Base-by-base conservation (phyloP, 148 eudicot species). In the Nepenthes mirabilis region DNA sequence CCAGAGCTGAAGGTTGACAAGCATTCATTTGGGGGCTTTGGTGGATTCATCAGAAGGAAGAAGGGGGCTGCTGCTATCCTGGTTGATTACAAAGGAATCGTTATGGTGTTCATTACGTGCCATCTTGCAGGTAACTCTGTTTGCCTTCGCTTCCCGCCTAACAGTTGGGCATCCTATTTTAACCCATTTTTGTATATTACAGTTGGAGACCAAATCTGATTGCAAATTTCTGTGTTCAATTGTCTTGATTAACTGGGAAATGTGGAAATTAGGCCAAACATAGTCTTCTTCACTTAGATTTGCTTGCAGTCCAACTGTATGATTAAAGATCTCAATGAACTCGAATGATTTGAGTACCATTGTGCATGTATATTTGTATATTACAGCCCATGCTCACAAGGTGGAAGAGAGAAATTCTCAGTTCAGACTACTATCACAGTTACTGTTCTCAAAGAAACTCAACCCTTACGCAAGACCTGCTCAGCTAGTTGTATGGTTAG, bases 31-130 rank as follows among this genome's bases (percentile, higher is more conserved):
- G 74, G 79, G 6, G 84, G 81, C 2, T 74, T 57, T 57, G 81
- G 81, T 49, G 79, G 81, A 48, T 49, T 80, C 56, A 65, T 74
- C 5, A 62, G 84, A 40, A 71, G 81, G 60, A 80, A 80, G 60
- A 77, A 80, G 63, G 84, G 84, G 37, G 84, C 84, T 2, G 84
- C 74, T 34, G 81, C 74, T 56, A 57, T 80, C 45, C 61, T 70
- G 63, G 60, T 77, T 2, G 69, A 14, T 34, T 80, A 62, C 72
- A 74, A 77, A 62, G 79, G 77, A 34, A 71, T 74, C 9, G 57
- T 35, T 11, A 56, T 80, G 70, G 69, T 66, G 37, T 80, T 80
- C 74, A 66, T 80, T 48, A 70, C 81, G 53, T 80, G 79, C 68
- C 84, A 80, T 66, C 84, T 80, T 37, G 68, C 84, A 1, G 83